Conservation (phyloP, 2,329 filamentous ascomycete genomes). For the Penicillium sp. region DNA sequence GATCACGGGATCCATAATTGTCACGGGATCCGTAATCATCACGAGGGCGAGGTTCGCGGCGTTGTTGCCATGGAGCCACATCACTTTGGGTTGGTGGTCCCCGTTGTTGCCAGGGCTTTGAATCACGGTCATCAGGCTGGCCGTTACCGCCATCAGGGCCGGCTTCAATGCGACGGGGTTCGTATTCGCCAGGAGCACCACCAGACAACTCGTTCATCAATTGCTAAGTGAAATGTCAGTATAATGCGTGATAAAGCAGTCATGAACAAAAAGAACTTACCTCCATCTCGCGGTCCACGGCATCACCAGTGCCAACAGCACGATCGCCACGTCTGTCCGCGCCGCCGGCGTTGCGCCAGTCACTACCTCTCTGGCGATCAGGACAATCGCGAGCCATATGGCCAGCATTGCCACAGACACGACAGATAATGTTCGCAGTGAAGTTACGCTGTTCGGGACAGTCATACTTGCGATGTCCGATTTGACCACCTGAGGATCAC, state of each 20-base stretch:
- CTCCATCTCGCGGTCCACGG: slow-evolving; percentile 91
- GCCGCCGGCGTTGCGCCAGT: slow-evolving; percentile 76
- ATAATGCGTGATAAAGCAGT: slow-evolving; percentile 5
- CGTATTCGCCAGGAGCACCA: slow-evolving; percentile 58
- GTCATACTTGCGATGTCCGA: slow-evolving; percentile 97
- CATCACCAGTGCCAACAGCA: slow-evolving; percentile 75
- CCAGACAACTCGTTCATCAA: slow-evolving; percentile 97
- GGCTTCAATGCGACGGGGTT: slow-evolving; percentile 81
- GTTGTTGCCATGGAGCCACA: slow-evolving; percentile 73
- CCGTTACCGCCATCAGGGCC: slow-evolving; percentile 60
- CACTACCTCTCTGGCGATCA: slow-evolving; percentile 83
- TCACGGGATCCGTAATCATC: slow-evolving; percentile 47
- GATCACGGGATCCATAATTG: slow-evolving; percentile 38
- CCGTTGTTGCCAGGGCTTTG: slow-evolving; percentile 88
- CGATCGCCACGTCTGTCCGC: slow-evolving; percentile 51
- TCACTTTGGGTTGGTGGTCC: slow-evolving; percentile 69
- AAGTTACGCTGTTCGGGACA: slow-evolving; percentile 97
- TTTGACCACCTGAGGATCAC: slow-evolving; percentile 69
- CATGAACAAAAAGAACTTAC: slow-evolving; percentile 52
- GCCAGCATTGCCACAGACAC: slow-evolving; percentile 94
- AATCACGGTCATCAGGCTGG: slow-evolving; percentile 50
- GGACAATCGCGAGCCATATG: slow-evolving; percentile 99
- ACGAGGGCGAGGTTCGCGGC: slow-evolving; percentile 55
- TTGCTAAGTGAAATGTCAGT: slow-evolving; percentile 61
- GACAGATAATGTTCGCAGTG: slow-evolving; percentile 99